These are phyloP conservation scores for Phytopythium vexans DNA, from an alignment of 352 stramenopile species.

Conservation along the genomic window DNA sequence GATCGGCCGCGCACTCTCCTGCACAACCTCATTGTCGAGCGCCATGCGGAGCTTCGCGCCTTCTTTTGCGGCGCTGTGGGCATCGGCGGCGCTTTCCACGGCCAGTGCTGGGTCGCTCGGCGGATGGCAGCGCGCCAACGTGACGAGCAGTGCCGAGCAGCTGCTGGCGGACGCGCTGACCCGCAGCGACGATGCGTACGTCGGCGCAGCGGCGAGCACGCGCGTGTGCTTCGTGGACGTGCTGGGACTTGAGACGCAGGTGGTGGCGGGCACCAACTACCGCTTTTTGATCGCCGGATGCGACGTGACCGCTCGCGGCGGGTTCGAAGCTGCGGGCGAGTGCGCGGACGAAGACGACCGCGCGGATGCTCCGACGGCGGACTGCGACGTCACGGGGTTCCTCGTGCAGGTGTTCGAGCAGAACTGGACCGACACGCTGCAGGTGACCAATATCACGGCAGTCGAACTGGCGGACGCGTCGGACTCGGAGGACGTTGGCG, in stretches of 20 bases:
- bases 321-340: slow-evolving; percentile 25
- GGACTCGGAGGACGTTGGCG: slow-evolving; percentile 4
- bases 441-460: slow-evolving; percentile 48
- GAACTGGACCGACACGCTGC: slow-evolving; percentile 32
- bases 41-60: background rate
- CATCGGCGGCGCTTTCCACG: slow-evolving; percentile 10
- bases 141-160: slow-evolving; percentile 19
- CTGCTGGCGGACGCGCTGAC: slow-evolving; percentile 27
- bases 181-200: slow-evolving; percentile 3
- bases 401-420: slow-evolving; percentile 11
- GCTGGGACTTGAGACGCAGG: slow-evolving; percentile 24
- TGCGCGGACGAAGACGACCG: slow-evolving; percentile 18
- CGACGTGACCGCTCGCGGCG: slow-evolving; percentile 8
- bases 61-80: slow-evolving; percentile 3
- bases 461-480: slow-evolving; percentile 2
- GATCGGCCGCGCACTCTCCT: too few relatives aligned
- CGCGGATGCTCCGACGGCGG: too few relatives aligned
- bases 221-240: slow-evolving; percentile 42
- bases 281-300: slow-evolving; percentile 20
- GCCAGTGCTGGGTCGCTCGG: slow-evolving; percentile 21
- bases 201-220: slow-evolving; percentile 8
- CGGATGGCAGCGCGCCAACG: slow-evolving; percentile 17
- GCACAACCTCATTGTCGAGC: background rate
- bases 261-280: slow-evolving; percentile 32
- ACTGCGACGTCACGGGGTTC: slow-evolving; percentile 2